Evolutionary conservation across 208 protist species (phyloP), one percentile per base, ranked within the genome.

Genomic region (Angomonas deanei): DNA sequence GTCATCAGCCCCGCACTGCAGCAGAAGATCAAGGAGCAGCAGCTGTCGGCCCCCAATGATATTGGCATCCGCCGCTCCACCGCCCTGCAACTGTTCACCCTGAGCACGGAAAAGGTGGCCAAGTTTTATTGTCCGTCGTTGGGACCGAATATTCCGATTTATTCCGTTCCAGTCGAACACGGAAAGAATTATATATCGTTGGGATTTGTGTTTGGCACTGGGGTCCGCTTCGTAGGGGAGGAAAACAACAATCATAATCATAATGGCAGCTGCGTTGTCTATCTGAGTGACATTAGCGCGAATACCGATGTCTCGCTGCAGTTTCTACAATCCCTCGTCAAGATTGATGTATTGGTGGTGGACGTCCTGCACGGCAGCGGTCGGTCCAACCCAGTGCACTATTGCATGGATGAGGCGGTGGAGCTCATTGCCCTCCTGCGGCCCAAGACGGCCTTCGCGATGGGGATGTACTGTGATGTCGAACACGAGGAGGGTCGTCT

Each of bases 11-110:
- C 8, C 11, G 23, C 10, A 30, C 23, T 34, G 52, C 62, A 46
- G 4, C 56, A 71, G 1, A 49, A 34, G n/a, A 34, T 61, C 13
- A 64, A 59, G 30, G 70, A 59, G 21, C 47, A 55, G 49, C 64
- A 67, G 32, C 56, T 50, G 15, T 66, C 52, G 2, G 68, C 56
- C 21, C 80, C 78, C 68, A 82, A 78, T 32, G 78, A 84, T 57
- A 94, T 92, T 54, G 88, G 88, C 32, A 87, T 82, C 32, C 83
- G 83, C 23, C 82, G 88, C n/a, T 84, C 82, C 60, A 88, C 88
- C 10, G 85, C 88, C 27, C 72, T 95, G 27, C 73, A 95, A 27
- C 58, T 92, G 27, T 89, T 88, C 61, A 84, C 50, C 11, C 60
- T 95, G 24, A 64, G 83, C 15, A 74, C 80, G 34, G 66, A 64